Percentiles rank a stretch among this genome's conserved stretches.
Evolutionary conservation across 2,329 filamentous ascomycete species (phyloP).

Genomic region (Ascochyta pisi): DNA sequence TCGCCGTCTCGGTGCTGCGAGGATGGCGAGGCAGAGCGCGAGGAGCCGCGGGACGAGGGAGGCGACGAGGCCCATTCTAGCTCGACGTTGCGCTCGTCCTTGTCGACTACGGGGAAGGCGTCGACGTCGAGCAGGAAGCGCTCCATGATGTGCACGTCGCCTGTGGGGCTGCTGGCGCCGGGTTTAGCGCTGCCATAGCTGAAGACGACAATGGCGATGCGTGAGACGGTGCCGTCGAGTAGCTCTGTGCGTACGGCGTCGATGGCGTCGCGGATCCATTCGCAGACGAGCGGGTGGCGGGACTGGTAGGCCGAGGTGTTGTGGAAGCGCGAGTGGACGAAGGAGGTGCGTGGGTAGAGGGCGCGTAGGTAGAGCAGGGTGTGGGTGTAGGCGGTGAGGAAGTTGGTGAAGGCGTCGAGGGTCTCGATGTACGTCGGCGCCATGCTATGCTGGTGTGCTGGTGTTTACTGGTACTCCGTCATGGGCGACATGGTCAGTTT

Average conservation of each 20-base stretch:
- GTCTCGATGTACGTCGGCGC: constrained; percentile 54
- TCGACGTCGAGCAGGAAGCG: constrained; percentile 67
- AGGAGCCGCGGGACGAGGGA: constrained; percentile 7
- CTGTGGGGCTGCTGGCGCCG: constrained; percentile 3
- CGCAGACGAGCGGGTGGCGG: constrained; percentile 83
- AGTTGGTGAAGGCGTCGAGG: constrained; percentile 75
- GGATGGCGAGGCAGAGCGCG: not conserved
- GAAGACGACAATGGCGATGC: constrained; percentile 65
- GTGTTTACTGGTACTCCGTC: no score
- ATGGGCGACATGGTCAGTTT: no score
- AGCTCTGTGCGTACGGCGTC: constrained; percentile 75
- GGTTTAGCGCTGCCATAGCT: constrained; percentile 40
- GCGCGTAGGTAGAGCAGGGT: constrained; percentile 82
- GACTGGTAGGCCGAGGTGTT: constrained; percentile 85
- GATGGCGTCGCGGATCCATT: constrained; percentile 84
- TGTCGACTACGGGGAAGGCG: constrained; percentile 59
- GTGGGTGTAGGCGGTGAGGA: constrained; percentile 83
- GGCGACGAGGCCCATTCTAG: constrained; percentile 51
- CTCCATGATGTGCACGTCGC: constrained; percentile 60
- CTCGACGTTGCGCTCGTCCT: constrained; percentile 57
- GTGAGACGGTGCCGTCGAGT: constrained; percentile 60
- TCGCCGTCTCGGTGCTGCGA: constrained; percentile 15
- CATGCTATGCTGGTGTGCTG: constrained; percentile 21
- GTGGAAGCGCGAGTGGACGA: constrained; percentile 80
- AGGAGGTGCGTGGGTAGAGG: constrained; percentile 80